phyloP scores from a whole-genome alignment of 305 asterid species.

The Fraxinus sp. region DNA sequence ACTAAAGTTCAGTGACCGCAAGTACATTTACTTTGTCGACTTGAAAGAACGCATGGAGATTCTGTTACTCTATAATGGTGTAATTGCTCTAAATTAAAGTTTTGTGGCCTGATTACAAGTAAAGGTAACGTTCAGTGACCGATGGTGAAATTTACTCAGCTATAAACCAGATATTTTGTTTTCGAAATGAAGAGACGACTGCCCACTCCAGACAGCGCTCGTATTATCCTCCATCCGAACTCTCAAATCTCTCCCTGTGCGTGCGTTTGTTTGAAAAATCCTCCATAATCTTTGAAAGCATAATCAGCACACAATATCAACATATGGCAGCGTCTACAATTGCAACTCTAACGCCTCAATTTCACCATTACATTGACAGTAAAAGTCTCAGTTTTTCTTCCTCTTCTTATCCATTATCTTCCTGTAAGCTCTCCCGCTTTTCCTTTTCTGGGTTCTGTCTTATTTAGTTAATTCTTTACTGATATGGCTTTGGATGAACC shows the following conservation, averaged over 20 bases:
- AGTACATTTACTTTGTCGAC: not conserved
- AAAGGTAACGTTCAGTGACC: not conserved
- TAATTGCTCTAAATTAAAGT: not conserved
- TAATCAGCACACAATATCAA: slow-evolving; percentile 1
- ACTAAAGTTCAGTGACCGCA: not conserved
- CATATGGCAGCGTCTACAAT: slow-evolving; percentile 44
- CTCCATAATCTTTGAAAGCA: slow-evolving; percentile 7
- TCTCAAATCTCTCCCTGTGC: not conserved
- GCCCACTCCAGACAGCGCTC: not conserved
- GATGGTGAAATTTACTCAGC: not conserved
- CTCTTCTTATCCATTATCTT: slow-evolving; percentile 29
- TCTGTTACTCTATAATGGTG: not conserved
- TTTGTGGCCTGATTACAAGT: not conserved
- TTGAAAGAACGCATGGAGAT: not conserved
- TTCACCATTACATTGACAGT: slow-evolving; percentile 8
- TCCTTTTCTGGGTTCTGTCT: slow-evolving; percentile 1
- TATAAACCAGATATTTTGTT: not conserved
- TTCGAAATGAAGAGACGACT: not conserved
- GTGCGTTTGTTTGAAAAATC: not conserved
- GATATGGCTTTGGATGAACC: not conserved
- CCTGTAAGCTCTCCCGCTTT: slow-evolving; percentile 29
- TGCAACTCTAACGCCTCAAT: slow-evolving; percentile 43
- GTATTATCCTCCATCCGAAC: not conserved
- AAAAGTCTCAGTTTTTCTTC: slow-evolving; percentile 16
- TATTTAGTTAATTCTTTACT: not conserved